Evolutionary conservation across 2,329 filamentous ascomycete genomes (phyloP).

Genomic region (Bipolaris bicolor): DNA sequence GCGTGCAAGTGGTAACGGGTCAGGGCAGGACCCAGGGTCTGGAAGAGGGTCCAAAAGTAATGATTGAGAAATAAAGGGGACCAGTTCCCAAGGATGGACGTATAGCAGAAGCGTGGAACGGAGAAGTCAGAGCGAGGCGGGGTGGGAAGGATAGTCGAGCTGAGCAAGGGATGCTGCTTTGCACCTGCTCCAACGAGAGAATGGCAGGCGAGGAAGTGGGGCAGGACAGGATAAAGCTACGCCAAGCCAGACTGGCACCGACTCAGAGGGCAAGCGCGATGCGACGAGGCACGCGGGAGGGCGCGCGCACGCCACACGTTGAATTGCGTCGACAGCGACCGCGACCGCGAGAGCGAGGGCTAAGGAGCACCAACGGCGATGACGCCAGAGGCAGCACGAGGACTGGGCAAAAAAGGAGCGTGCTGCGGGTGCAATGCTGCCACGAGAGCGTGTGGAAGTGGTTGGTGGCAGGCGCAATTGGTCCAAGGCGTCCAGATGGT

Average conservation of each 20-base stretch:
- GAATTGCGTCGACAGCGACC: not conserved
- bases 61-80: constrained; percentile 14
- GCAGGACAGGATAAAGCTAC: constrained; percentile 26
- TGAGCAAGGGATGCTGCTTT: constrained; percentile 17
- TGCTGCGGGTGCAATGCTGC: constrained; percentile 45
- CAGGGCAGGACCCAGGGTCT: constrained; percentile 1
- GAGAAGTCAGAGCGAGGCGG: constrained; percentile 14
- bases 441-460: constrained; percentile 11
- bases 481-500: constrained; percentile 32
- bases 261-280: constrained; percentile 28
- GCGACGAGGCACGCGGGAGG: constrained; percentile 3
- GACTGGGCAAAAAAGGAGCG: constrained; percentile 28
- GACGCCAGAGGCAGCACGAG: constrained; percentile 21
- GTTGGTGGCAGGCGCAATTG: constrained; percentile 14
- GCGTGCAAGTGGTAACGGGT: constrained; percentile 2
- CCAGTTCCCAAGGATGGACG: constrained; percentile 5
- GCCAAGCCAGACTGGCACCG: constrained; percentile 23
- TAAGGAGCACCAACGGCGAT: not conserved
- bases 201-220: constrained; percentile 33
- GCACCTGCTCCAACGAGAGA: constrained; percentile 31
- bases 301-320: not conserved
- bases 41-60: constrained; percentile 9
- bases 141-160: constrained; percentile 18
- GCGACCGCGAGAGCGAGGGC: not conserved
- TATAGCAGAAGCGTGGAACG: constrained; percentile 28